Conservation (phyloP, 1,139 yeast species). For the Yamadazyma sp. region DNA sequence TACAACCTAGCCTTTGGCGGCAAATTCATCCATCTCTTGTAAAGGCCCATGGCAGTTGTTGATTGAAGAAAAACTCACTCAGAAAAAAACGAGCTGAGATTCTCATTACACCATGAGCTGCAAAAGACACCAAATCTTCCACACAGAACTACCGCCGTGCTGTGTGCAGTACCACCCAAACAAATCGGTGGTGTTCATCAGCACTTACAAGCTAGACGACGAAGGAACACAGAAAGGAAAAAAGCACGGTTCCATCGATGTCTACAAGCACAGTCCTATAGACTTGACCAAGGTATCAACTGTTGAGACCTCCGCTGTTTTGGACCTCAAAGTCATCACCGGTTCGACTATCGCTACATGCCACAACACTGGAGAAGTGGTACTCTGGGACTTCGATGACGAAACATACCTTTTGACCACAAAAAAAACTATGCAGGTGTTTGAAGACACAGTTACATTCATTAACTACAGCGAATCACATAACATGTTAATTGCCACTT, state of each 20-base stretch:
- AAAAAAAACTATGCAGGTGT: slow-evolving; percentile 7
- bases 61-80: slow-evolving; percentile 2
- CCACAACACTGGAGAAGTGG: slow-evolving; percentile 78
- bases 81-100: not conserved
- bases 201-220: slow-evolving; percentile 75
- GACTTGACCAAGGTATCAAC: slow-evolving; percentile 10
- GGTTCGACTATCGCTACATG: slow-evolving; percentile 54
- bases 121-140: slow-evolving; percentile 25
- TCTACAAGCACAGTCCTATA: slow-evolving; percentile 36
- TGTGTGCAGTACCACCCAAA: slow-evolving; percentile 64
- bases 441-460: slow-evolving; percentile 52
- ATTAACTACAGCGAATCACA: slow-evolving; percentile 55
- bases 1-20: slow-evolving; percentile 54
- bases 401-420: slow-evolving; percentile 13
- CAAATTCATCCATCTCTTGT: slow-evolving; percentile 48
- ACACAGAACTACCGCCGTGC: slow-evolving; percentile 77
- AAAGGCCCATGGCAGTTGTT: slow-evolving; percentile 30
- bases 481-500: slow-evolving; percentile 45
- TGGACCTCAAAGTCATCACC: slow-evolving; percentile 72
- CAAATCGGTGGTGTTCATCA: slow-evolving; percentile 53
- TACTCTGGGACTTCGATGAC: slow-evolving; percentile 53
- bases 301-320: slow-evolving; percentile 48
- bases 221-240: slow-evolving; percentile 53
- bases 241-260: slow-evolving; percentile 75
- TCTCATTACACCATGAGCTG: slow-evolving; percentile 5